phyloP scores from a whole-genome alignment of 2,329 filamentous ascomycete species.

The Aspergillus tamarii region DNA sequence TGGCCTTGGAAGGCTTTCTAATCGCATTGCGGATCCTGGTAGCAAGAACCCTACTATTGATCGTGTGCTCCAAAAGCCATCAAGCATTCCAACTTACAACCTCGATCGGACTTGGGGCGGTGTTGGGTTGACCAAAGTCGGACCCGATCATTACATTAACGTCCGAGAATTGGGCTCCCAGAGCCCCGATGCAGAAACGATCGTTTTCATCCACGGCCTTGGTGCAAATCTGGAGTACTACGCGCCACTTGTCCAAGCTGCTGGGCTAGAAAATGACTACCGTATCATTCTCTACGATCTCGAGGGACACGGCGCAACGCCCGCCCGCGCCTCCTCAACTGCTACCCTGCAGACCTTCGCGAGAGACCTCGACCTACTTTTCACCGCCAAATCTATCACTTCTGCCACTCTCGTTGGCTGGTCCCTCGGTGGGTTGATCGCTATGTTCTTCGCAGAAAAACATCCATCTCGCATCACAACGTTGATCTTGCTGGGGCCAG shows the following conservation, averaged over 20 bases:
- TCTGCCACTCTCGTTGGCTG: constrained; percentile 53
- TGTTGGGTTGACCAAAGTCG: constrained; percentile 42
- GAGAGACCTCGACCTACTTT: constrained; percentile 39
- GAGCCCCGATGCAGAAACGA: constrained; percentile 24
- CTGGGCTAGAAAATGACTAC: constrained; percentile 33
- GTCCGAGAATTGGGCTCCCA: constrained; percentile 23
- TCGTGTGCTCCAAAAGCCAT: constrained; percentile 20
- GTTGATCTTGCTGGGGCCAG: constrained; percentile 54
- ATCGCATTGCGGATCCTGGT: constrained; percentile 40
- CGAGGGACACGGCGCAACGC: constrained; percentile 60
- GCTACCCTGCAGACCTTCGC: constrained; percentile 51
- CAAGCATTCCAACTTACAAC: constrained; percentile 35
- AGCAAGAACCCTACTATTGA: constrained; percentile 32
- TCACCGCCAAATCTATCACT: neutral
- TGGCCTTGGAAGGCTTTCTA: constrained; percentile 46
- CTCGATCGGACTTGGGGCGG: constrained; percentile 31
- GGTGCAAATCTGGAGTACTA: constrained; percentile 53
- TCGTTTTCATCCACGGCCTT: constrained; percentile 61
- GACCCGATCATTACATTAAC: constrained; percentile 42
- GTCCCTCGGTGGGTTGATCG: constrained; percentile 56
- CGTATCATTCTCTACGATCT: constrained; percentile 55
- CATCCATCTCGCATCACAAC: constrained; percentile 47
- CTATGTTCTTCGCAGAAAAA: constrained; percentile 45
- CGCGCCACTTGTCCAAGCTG: constrained; percentile 45
- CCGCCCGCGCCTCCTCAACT: constrained; percentile 50